phyloP scores from a whole-genome alignment of 208 protist genomes.

The Herpetomonas tarakana region DNA sequence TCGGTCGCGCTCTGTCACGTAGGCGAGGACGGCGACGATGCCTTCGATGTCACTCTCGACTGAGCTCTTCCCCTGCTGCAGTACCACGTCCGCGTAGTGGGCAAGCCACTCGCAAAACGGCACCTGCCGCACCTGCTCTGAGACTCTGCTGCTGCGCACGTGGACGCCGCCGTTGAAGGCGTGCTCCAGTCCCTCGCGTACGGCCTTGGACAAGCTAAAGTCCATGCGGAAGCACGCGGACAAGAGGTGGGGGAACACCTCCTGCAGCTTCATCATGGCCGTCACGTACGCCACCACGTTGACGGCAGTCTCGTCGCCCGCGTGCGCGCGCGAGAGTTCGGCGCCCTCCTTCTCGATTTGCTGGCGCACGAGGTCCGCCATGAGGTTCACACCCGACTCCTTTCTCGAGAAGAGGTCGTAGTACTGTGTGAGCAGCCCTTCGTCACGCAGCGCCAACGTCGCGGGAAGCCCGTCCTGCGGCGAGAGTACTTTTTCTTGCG shows the following conservation, averaged over 20 bases:
- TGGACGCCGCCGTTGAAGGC: constrained; percentile 55
- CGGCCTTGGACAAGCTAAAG: constrained; percentile 56
- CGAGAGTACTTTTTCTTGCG: constrained; percentile 38
- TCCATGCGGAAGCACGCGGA: constrained; percentile 61
- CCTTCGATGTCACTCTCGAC: constrained; percentile 51
- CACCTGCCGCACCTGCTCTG: constrained; percentile 16
- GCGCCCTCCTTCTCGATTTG: constrained; percentile 53
- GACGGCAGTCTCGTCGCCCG: constrained; percentile 43
- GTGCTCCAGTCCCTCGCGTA: constrained; percentile 66
- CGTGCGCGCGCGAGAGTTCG: constrained; percentile 34
- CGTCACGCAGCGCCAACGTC: constrained; percentile 43
- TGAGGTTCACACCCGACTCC: constrained; percentile 32
- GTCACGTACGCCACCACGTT: constrained; percentile 56
- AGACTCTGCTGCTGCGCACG: constrained; percentile 20
- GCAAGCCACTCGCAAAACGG: constrained; percentile 78
- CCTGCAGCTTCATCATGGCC: constrained; percentile 73
- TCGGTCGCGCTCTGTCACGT: constrained; percentile 72
- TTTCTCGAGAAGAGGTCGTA: constrained; percentile 61
- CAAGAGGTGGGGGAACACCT: constrained; percentile 58
- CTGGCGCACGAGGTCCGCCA: constrained; percentile 39
- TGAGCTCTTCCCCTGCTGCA: constrained; percentile 40
- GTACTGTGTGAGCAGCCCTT: constrained; percentile 40
- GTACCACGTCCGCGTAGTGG: constrained; percentile 65
- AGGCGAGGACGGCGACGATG: constrained; percentile 56
- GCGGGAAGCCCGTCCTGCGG: constrained; percentile 40